Percentiles rank a stretch among this genome's conserved stretches.
Evolutionary conservation across 164 flowering plant genomes (phyloP).

Genomic region (Magnolia kwangsiensis): DNA sequence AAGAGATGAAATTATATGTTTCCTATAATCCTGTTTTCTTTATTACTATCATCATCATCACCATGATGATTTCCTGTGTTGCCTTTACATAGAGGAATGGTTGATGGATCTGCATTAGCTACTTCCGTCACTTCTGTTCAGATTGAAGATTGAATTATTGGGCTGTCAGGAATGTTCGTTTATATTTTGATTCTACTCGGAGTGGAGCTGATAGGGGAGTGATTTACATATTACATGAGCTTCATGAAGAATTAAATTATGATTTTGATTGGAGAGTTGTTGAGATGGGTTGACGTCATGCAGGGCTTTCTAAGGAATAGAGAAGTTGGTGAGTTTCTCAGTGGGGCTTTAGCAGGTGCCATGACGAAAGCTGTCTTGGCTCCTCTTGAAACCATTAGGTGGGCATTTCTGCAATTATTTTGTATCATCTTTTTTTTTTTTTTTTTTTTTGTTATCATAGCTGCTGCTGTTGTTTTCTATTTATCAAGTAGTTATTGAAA

Average conservation of each 20-base stretch:
- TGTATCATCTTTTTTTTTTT: too few species aligned
- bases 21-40: too few species aligned
- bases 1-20: too few species aligned
- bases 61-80: not conserved
- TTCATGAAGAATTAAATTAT: not conserved
- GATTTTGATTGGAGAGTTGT: not conserved
- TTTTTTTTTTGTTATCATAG: too few species aligned
- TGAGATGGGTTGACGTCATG: not conserved
- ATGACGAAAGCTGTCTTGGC: conserved; percentile 98
- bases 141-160: not conserved
- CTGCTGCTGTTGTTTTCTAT: not conserved
- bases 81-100: not conserved
- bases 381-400: conserved; percentile 98
- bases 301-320: conserved; percentile 63
- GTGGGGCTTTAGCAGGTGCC: conserved; percentile 98
- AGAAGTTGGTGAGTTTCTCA: conserved; percentile 91
- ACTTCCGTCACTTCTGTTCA: too few species aligned
- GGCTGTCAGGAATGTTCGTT: not conserved
- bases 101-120: too few species aligned
- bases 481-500: not conserved
- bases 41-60: not conserved
- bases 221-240: not conserved
- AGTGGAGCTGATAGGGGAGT: not conserved
- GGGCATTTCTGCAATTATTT: not conserved
- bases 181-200: not conserved